phyloP scores from a whole-genome alignment of 768 basidiomycete species.

The Boletus fagicola region DNA sequence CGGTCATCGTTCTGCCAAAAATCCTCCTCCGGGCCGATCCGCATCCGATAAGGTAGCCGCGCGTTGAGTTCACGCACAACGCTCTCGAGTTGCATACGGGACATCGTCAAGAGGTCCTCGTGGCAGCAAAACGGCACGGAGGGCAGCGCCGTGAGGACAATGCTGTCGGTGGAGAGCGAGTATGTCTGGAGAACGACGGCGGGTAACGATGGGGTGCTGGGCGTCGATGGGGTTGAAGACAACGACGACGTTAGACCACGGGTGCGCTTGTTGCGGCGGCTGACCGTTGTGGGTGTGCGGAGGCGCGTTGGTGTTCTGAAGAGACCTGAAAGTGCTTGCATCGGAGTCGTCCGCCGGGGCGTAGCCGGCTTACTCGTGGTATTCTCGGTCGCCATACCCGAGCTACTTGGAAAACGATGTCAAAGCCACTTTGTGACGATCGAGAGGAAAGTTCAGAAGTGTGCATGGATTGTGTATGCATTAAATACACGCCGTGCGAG shows the following conservation, averaged over 20 bases:
- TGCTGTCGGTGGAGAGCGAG: constrained; percentile 45
- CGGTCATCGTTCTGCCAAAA: constrained; percentile 10
- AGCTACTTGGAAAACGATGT: neutral
- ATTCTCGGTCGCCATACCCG: constrained; percentile 10
- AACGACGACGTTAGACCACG: constrained; percentile 9
- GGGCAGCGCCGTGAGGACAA: constrained; percentile 62
- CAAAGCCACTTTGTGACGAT: neutral
- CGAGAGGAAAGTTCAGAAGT: neutral
- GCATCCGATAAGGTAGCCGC: constrained; percentile 50
- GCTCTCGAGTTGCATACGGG: constrained; percentile 47
- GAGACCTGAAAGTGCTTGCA: constrained; percentile 18
- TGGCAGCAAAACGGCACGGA: constrained; percentile 69
- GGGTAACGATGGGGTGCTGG: constrained; percentile 18
- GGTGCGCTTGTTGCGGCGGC: constrained; percentile 22
- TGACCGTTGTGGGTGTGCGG: constrained; percentile 17
- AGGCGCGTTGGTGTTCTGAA: constrained; percentile 27
- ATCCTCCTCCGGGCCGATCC: constrained; percentile 44
- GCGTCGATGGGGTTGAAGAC: constrained; percentile 12
- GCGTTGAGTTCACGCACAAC: constrained; percentile 57
- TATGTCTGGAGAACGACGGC: constrained; percentile 63
- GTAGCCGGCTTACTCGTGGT: constrained; percentile 2
- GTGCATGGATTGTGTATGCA: neutral
- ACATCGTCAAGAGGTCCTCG: constrained; percentile 68
- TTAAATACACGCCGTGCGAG: neutral
- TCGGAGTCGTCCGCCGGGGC: constrained; percentile 11